A percentile compares a stretch with the other conserved stretches of the same genome.
Evolutionary conservation across 371 early-diverging fungal genomes (phyloP).

Genomic region (Mucor sp.): DNA sequence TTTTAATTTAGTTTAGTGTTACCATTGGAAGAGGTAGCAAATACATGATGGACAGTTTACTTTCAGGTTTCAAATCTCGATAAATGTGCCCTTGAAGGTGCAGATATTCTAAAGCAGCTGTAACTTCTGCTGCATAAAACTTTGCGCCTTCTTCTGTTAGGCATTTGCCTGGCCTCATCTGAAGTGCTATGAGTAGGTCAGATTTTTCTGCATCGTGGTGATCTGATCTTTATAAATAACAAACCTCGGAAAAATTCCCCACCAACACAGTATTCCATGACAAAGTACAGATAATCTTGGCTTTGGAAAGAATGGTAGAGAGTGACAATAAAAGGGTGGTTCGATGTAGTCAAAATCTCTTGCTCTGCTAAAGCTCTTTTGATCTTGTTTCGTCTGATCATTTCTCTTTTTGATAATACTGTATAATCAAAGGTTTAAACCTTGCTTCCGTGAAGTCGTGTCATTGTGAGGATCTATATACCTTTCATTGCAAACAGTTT

Average conservation of each 20-base stretch:
- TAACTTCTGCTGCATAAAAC: slow-evolving; percentile 99
- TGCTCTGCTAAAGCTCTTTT: slow-evolving; percentile 96
- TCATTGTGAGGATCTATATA: slow-evolving; percentile 7
- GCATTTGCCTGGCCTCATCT: slow-evolving; percentile 83
- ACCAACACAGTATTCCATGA: slow-evolving; percentile 99
- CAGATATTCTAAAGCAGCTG: slow-evolving; percentile 91
- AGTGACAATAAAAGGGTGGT: slow-evolving; percentile 97
- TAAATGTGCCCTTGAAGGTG: slow-evolving; percentile 97
- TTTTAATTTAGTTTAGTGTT: slow-evolving; percentile 1
- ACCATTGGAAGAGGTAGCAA: not conserved
- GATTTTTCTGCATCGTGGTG: not conserved
- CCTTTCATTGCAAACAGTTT: slow-evolving; percentile 92
- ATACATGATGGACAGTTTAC: slow-evolving; percentile 49
- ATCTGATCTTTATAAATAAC: not conserved
- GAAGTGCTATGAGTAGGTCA: slow-evolving; percentile 59
- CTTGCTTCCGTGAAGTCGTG: not conserved
- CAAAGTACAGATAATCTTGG: slow-evolving; percentile 91
- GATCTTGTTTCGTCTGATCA: slow-evolving; percentile 95
- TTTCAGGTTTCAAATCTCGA: slow-evolving; percentile 99
- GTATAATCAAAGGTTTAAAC: not conserved
- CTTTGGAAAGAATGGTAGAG: slow-evolving; percentile 97
- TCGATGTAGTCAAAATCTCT: slow-evolving; percentile 91
- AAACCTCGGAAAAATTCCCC: slow-evolving; percentile 97
- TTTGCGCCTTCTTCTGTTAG: slow-evolving; percentile 86
- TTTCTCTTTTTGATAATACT: slow-evolving; percentile 92